Base-by-base conservation (phyloP, 169 alveolate species). In the Plasmodium yoelii region DNA sequence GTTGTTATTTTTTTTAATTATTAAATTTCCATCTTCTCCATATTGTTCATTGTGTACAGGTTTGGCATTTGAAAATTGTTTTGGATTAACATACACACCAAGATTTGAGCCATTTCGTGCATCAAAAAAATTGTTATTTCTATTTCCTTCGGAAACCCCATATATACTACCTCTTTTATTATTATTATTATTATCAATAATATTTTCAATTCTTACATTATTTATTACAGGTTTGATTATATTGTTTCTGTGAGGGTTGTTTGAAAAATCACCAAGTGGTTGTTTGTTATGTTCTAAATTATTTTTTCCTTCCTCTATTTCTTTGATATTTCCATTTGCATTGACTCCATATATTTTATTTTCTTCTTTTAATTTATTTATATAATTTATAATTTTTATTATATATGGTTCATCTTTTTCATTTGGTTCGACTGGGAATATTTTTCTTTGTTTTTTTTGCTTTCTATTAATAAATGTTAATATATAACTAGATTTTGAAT, bases 361-460 rank as follows among this genome's bases (percentile, higher is more conserved):
- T 46, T 82, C 84, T 0, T 82, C 72, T 42, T 67, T 67, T 67
- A 82, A 70, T 28, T 82, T 82, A 9, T 82, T 82, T 39, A 82
- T 82, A 47, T 82, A 82, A 19, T 82, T 82, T 57, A 82, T 67
- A 67, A 82, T 82, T 82, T 82, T 80, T 7, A 61, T 44, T 44
- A 82, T 70, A 56, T 82, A 82, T 2, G 80, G 53, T 44, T 82
- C 90, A 59, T 82, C 90, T 34, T 82, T 82, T 55, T 82, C 90
- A 44, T 67, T 67, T 9, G 82, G 84, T n/a, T 82, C 75, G 1
- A 82, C 90, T 12, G 90, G 90, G 71, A 82, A 82, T 26, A 82
- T 44, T 44, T 82, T 82, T 60, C 90, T 65, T 67, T 82, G 90
- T n/a, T 82, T 82, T 44, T 82, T 82, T 71, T 82, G 90, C 60